These are phyloP conservation scores for rapeseed (Brassica napus) DNA, from an alignment of 345 rosid species.

Conservation along the genomic window Da-Ae NC_063447.1:38550501-38551000, in stretches of 20 bases:
- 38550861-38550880: neutral
- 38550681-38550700: conserved; percentile 70
- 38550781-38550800: conserved; percentile 25
- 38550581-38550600: conserved; percentile 48
- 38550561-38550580: conserved; percentile 45
- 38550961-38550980: neutral
- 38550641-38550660: conserved; percentile 82
- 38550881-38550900: neutral
- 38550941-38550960: neutral
- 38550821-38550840: conserved; percentile 28
- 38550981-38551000: neutral
- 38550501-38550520: conserved; percentile 83
- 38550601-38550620: conserved; percentile 26
- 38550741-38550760: conserved; percentile 21
- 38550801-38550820: conserved; percentile 11
- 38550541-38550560: conserved; percentile 56
- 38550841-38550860: neutral
- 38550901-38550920: neutral
- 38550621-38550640: conserved; percentile 73
- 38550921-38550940: neutral
- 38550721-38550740: conserved; percentile 40
- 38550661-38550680: conserved; percentile 71
- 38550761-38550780: neutral
- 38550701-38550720: conserved; percentile 62
- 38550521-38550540: conserved; percentile 61